Percentiles rank a stretch among this genome's conserved stretches.
Conservation (phyloP, 2,329 filamentous ascomycete genomes). For the Ophiostoma quercus region DNA sequence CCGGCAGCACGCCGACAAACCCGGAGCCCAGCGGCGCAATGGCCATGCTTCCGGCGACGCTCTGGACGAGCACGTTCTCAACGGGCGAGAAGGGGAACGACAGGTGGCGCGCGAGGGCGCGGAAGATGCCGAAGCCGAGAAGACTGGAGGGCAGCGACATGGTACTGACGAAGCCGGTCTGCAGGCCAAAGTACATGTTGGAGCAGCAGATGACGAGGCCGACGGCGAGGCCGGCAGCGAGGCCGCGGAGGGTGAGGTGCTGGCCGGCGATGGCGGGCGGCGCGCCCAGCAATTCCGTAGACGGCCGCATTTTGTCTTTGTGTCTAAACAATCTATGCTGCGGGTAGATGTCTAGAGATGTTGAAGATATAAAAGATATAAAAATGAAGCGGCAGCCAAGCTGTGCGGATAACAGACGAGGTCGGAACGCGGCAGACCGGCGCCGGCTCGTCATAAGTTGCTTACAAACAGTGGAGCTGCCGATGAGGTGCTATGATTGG, state of each 20-base stretch:
- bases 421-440: background rate
- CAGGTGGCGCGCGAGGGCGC: slow-evolving; percentile 65
- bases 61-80: slow-evolving; percentile 95
- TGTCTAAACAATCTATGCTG: background rate
- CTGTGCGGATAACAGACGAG: slow-evolving; percentile 3
- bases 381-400: background rate
- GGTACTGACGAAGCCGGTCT: slow-evolving; percentile 52
- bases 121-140: slow-evolving; percentile 93
- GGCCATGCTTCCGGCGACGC: slow-evolving; percentile 88
- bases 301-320: slow-evolving; percentile 18
- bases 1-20: slow-evolving; percentile 92
- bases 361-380: too few species aligned
- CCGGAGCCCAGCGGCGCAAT: slow-evolving; percentile 96
- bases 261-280: slow-evolving; percentile 39
- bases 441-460: background rate
- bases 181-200: slow-evolving; percentile 96
- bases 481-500: background rate
- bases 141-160: slow-evolving; percentile 97
- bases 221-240: slow-evolving; percentile 73
- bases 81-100: slow-evolving; percentile 83
- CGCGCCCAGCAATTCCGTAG: slow-evolving; percentile 19
- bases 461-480: slow-evolving; percentile 6
- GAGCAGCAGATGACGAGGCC: slow-evolving; percentile 91
- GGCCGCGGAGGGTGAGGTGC: slow-evolving; percentile 79
- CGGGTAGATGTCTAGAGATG: background rate